These are phyloP conservation scores for Bipolaris bicolor DNA, from an alignment of 2,329 filamentous ascomycete species.

Conservation along the genomic window DNA sequence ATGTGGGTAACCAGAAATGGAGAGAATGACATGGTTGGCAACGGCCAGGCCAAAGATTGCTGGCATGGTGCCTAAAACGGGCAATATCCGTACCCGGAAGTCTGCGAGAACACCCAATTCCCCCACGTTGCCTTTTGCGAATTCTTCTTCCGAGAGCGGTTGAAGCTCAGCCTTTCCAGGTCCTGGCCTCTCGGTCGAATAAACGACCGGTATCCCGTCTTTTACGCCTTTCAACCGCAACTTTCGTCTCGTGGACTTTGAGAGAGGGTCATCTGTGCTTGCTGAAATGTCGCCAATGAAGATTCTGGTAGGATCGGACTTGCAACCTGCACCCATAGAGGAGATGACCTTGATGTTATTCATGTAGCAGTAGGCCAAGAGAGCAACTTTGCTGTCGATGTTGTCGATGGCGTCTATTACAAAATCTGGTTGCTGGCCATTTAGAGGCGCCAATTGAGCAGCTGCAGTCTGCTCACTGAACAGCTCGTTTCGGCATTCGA, in stretches of 20 bases:
- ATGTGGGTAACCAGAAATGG: conserved; percentile 79
- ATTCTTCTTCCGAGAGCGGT: conserved; percentile 86
- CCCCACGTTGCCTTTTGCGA: conserved; percentile 80
- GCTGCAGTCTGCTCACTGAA: conserved; percentile 73
- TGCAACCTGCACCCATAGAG: conserved; percentile 95
- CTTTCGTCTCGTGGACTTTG: conserved; percentile 79
- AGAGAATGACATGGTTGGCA: conserved; percentile 90
- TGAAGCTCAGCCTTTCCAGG: conserved; percentile 90
- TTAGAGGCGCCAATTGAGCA: conserved; percentile 71
- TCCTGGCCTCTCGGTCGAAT: conserved; percentile 86
- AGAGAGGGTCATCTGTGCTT: conserved; percentile 87
- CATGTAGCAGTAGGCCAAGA: conserved; percentile 85
- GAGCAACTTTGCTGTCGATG: conserved; percentile 91
- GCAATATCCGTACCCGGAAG: conserved; percentile 92
- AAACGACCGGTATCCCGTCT: conserved; percentile 88
- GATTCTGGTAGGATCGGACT: conserved; percentile 82
- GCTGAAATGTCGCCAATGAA: conserved; percentile 89
- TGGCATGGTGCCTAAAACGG: conserved; percentile 95
- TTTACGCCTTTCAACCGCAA: conserved; percentile 78
- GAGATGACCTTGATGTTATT: conserved; percentile 83
- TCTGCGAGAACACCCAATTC: conserved; percentile 89
- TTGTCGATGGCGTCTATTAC: conserved; percentile 99
- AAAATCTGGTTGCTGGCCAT: conserved; percentile 74
- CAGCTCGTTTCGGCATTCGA: conserved; percentile 84
- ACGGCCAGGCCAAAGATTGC: conserved; percentile 91